These are phyloP conservation scores for Globisporangium spiculum DNA, from an alignment of 352 stramenopile genomes.

Conservation along the genomic window DNA sequence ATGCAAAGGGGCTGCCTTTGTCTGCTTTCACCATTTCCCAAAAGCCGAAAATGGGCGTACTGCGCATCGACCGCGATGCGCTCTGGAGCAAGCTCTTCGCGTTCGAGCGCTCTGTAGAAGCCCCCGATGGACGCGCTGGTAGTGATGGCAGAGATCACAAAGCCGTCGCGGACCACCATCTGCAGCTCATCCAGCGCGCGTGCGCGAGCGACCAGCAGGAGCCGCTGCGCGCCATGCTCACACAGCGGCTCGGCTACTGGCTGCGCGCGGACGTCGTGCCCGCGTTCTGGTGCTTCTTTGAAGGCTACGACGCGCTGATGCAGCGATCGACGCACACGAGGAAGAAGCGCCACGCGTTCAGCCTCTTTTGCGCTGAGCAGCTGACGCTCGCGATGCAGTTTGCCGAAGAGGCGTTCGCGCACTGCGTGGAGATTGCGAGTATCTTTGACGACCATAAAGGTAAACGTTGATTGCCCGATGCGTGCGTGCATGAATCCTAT, in stretches of 20 bases:
- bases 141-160: conserved; percentile 5
- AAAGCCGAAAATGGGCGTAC: conserved; percentile 18
- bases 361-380: conserved; percentile 57
- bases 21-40: neutral
- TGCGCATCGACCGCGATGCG: conserved; percentile 58
- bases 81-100: conserved; percentile 72
- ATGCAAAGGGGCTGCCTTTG: neutral
- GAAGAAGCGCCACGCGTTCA: conserved; percentile 29
- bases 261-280: conserved; percentile 57
- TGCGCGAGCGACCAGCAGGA: conserved; percentile 30
- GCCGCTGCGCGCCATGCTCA: conserved; percentile 55
- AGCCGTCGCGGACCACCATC: conserved; percentile 20
- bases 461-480: neutral
- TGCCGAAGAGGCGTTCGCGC: conserved; percentile 62
- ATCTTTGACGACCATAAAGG: conserved; percentile 38
- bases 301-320: conserved; percentile 22
- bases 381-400: conserved; percentile 70
- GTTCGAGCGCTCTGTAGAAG: conserved; percentile 36
- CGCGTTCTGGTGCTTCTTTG: conserved; percentile 65
- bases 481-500: neutral
- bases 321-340: conserved; percentile 18
- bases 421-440: conserved; percentile 64
- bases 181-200: conserved; percentile 34
- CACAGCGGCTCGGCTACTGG: conserved; percentile 65
- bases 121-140: neutral